A percentile compares a stretch with the other conserved stretches of the same genome.
Evolutionary conservation across 208 protist genomes (phyloP).

Genomic region (Trypanosoma mega): DNA sequence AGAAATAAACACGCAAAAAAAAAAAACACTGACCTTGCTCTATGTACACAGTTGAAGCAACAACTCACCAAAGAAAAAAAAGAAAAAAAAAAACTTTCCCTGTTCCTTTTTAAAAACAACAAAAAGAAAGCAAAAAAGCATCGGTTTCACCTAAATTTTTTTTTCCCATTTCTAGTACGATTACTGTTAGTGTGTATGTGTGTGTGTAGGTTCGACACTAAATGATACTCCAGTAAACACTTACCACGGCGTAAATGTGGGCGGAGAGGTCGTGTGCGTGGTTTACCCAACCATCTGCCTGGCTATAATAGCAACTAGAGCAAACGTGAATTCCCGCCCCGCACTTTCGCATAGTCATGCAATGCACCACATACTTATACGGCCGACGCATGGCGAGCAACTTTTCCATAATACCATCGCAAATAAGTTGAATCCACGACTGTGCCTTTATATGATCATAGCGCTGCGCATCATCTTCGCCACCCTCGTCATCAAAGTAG

Average conservation of each 20-base stretch:
- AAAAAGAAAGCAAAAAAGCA: slow-evolving; percentile 5
- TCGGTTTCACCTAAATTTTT: slow-evolving; percentile 1
- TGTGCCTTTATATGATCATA: slow-evolving; percentile 79
- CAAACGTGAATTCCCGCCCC: slow-evolving; percentile 86
- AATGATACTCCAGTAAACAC: slow-evolving; percentile 84
- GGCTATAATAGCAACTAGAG: slow-evolving; percentile 79
- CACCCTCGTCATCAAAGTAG: slow-evolving; percentile 83
- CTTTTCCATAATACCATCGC: slow-evolving; percentile 80
- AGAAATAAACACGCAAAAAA: too few relatives aligned
- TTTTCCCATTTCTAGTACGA: not conserved
- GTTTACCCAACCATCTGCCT: slow-evolving; percentile 78
- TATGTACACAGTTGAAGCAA: too few relatives aligned
- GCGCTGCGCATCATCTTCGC: slow-evolving; percentile 59
- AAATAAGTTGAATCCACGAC: slow-evolving; percentile 79
- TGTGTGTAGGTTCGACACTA: slow-evolving; percentile 24
- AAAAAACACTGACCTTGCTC: too few relatives aligned
- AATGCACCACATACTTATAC: slow-evolving; percentile 85
- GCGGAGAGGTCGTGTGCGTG: slow-evolving; percentile 85
- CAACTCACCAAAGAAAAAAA: too few relatives aligned
- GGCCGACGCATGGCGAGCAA: slow-evolving; percentile 73
- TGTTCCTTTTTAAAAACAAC: not conserved
- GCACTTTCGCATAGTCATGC: slow-evolving; percentile 82
- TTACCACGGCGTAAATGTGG: slow-evolving; percentile 80
- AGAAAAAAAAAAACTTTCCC: not conserved
- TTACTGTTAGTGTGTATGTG: not conserved